Evolutionary conservation across 2,329 filamentous ascomycete genomes (phyloP).

Genomic region (Fusarium sp.): DNA sequence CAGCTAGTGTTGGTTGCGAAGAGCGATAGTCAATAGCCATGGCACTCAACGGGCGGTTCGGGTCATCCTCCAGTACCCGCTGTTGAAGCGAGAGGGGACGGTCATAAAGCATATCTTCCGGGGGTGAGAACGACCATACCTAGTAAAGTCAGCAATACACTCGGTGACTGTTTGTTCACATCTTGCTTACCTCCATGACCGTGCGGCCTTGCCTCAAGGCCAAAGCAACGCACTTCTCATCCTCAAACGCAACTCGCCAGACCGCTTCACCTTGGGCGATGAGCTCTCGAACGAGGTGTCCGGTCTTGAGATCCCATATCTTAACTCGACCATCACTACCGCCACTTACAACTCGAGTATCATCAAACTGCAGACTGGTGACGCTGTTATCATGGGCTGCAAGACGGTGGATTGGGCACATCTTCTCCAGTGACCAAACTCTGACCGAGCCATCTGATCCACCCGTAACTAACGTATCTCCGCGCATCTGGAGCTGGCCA

Average conservation of each 20-base stretch:
- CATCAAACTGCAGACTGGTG: conserved; percentile 96
- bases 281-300: conserved; percentile 88
- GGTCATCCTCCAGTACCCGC: conserved; percentile 57
- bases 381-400: conserved; percentile 99
- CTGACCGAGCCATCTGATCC: conserved; percentile 96
- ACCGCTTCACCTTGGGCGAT: conserved; percentile 93
- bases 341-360: conserved; percentile 92
- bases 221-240: conserved; percentile 97
- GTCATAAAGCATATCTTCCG: conserved; percentile 73
- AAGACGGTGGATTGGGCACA: conserved; percentile 91
- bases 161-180: neutral
- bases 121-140: conserved; percentile 96
- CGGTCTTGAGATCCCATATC: conserved; percentile 96
- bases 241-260: conserved; percentile 97
- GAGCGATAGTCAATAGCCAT: conserved; percentile 59
- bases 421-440: conserved; percentile 93
- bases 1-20: conserved; percentile 44
- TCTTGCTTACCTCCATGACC: conserved; percentile 91
- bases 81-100: conserved; percentile 63
- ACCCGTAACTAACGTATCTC: conserved; percentile 93
- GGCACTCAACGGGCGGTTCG: conserved; percentile 63
- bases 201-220: conserved; percentile 86
- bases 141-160: conserved; percentile 55
- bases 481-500: conserved; percentile 94
- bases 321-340: conserved; percentile 98